Base-by-base conservation (phyloP, 2,329 filamentous ascomycete species). In the Annulohypoxylon truncatum region DNA sequence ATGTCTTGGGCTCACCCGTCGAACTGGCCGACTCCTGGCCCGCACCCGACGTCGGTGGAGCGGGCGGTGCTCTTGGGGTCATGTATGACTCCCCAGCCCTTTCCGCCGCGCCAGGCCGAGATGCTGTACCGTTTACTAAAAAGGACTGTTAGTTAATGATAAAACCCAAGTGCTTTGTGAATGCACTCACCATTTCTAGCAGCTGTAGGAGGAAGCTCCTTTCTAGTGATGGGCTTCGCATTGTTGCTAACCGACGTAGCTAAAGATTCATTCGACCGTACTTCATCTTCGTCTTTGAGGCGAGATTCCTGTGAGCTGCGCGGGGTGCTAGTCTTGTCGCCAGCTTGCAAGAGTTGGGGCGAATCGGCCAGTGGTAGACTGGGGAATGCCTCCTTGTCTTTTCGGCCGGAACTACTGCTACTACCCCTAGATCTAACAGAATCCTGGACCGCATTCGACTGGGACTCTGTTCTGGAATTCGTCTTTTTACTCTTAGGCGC, bases 401-500 rank as follows among this genome's bases (percentile, higher is more conserved):
- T 81, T 47, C 79, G 75, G 31, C 77, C 66, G 40, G 72, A 70
- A 26, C 73, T 80, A 48, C 80, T 81, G 55, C 76, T 76, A 2
- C 76, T 76, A 2, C 78, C 80, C 50, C 78, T 80, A 15, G 79
- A 76, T 33, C 72, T 73, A 31, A 70, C 73, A 13, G 78, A 76
- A 18, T 82, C 83, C 38, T 80, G 74, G 4, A 79, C 75, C 18
- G 76, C 72, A 54, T 76, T 78, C 0, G 83, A 80, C 59, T 83
- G 80, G 0, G 83, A 83, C 68, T 80, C 81, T 69, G 78, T 81
- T 58, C 82, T 79, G 2, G 81, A 77, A 60, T 78, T 79, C 13
- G 78, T 67, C 72, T 82, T 85, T 72, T 86, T 87, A 73, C 83
- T 86, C 78, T 89, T 91, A 0, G 93, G 92, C 1, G 91, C 92